Percentiles rank a stretch among this genome's conserved stretches.
phyloP scores from a whole-genome alignment of 441 rosid genomes.

The Kokia cookei region DNA sequence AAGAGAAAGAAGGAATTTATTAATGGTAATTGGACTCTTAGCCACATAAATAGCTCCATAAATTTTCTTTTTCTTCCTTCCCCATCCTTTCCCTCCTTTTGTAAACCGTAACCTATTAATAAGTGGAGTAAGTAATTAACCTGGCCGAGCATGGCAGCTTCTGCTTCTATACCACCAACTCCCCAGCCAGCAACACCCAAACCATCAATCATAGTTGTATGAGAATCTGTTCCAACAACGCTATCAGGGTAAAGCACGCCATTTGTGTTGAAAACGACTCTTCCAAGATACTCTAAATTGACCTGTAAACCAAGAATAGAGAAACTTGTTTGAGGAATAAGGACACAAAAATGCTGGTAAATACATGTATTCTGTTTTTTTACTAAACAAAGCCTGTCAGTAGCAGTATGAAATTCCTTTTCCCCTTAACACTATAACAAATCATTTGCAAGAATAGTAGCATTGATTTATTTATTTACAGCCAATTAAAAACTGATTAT shows the following conservation, averaged over 20 bases:
- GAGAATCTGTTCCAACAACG: constrained; percentile 80
- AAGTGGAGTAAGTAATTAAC: constrained; percentile 22
- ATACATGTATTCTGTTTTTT: not conserved
- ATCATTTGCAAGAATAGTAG: not conserved
- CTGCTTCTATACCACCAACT: constrained; percentile 79
- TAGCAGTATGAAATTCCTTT: not conserved
- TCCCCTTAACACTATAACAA: not conserved
- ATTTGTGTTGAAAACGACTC: constrained; percentile 58
- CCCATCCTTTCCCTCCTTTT: not conserved
- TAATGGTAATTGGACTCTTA: not conserved
- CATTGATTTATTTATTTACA: not conserved
- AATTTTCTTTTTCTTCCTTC: not conserved
- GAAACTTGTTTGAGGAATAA: not conserved
- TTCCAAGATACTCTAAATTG: constrained; percentile 60
- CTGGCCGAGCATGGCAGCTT: constrained; percentile 83
- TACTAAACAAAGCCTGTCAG: not conserved
- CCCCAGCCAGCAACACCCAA: constrained; percentile 84
- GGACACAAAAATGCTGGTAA: not conserved
- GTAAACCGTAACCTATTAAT: not conserved
- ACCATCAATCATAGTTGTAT: constrained; percentile 77
- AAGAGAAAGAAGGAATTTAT: not conserved
- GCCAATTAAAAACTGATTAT: not conserved
- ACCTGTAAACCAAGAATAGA: constrained; percentile 33
- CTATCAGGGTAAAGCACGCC: constrained; percentile 69
- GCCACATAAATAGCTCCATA: not conserved